Conservation (phyloP, 2,329 filamentous ascomycete genomes). For the Clonostachys byssicola region DNA sequence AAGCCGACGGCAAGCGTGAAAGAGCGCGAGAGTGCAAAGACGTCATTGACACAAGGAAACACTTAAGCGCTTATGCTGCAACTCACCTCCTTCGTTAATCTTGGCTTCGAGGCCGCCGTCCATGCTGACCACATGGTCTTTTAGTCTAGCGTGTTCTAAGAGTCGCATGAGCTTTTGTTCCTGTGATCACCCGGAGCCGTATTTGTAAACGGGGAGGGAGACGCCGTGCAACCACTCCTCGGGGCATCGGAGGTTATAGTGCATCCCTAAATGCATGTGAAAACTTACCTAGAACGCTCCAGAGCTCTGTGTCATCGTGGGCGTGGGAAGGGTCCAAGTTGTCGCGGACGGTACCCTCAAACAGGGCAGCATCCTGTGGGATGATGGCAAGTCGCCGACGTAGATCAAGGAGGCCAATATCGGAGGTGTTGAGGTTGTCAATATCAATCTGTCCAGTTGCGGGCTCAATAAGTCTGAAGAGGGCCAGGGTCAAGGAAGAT, state of each 20-base stretch:
- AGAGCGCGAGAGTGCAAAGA: neutral
- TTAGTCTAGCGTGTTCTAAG: conserved; percentile 85
- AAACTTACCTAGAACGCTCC: conserved; percentile 83
- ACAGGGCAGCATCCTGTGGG: conserved; percentile 93
- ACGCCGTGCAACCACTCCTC: neutral
- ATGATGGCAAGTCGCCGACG: conserved; percentile 91
- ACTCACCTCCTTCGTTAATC: conserved; percentile 89
- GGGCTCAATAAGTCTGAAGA: conserved; percentile 95
- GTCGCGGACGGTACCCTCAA: conserved; percentile 88
- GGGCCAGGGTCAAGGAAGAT: conserved; percentile 83
- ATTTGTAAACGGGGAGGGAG: neutral
- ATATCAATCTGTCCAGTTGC: conserved; percentile 80
- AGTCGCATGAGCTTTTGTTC: conserved; percentile 9
- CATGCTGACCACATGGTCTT: conserved; percentile 85
- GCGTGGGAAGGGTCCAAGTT: conserved; percentile 94
- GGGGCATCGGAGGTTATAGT: neutral
- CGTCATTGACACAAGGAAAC: conserved; percentile 14
- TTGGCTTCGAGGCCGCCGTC: conserved; percentile 84
- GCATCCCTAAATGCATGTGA: neutral
- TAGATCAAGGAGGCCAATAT: conserved; percentile 85
- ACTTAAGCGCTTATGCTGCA: conserved; percentile 8
- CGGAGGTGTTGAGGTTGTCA: conserved; percentile 83
- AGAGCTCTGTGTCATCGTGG: conserved; percentile 94
- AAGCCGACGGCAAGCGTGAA: conserved; percentile 17
- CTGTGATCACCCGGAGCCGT: neutral